phyloP scores from a whole-genome alignment of 176 grass and related monocot genomes.

The Elymus sibiricus region DNA sequence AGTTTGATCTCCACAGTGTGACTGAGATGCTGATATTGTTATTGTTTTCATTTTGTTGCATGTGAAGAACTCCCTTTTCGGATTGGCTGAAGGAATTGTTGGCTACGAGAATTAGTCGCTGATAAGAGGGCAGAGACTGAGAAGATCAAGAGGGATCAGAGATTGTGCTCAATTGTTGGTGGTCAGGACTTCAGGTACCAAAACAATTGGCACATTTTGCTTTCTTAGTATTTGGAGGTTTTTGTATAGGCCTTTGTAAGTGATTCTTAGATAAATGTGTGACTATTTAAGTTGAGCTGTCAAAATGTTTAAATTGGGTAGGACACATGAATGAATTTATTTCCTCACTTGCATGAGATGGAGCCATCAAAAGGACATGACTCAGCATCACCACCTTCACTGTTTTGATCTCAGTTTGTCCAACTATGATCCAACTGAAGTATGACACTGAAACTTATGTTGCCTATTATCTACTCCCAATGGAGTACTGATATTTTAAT shows the following conservation, averaged over 20 bases:
- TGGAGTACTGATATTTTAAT: background rate
- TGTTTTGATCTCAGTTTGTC: background rate
- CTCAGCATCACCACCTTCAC: too few relatives aligned
- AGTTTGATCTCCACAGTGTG: too few relatives aligned
- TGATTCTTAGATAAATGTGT: background rate
- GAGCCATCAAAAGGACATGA: background rate
- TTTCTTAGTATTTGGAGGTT: background rate
- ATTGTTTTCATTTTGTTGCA: too few relatives aligned
- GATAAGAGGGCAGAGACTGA: constrained; percentile 51
- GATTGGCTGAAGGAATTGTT: constrained; percentile 15
- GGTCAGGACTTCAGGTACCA: constrained; percentile 44
- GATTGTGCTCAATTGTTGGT: constrained; percentile 37
- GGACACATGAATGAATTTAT: constrained; percentile 2
- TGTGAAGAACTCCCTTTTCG: too few relatives aligned
- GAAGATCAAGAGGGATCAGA: constrained; percentile 43
- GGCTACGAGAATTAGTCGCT: constrained; percentile 31
- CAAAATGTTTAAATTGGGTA: background rate
- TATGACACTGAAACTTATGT: too few relatives aligned
- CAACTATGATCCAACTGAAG: background rate
- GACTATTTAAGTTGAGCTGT: background rate
- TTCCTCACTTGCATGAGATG: background rate
- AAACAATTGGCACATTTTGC: background rate
- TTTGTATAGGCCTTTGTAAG: background rate
- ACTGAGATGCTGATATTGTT: too few relatives aligned
- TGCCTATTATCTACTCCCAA: too few relatives aligned